Evolutionary conservation across 441 rosid genomes (phyloP), one percentile per base, ranked within the genome.

Genomic region (Aquilaria agallochum): DNA sequence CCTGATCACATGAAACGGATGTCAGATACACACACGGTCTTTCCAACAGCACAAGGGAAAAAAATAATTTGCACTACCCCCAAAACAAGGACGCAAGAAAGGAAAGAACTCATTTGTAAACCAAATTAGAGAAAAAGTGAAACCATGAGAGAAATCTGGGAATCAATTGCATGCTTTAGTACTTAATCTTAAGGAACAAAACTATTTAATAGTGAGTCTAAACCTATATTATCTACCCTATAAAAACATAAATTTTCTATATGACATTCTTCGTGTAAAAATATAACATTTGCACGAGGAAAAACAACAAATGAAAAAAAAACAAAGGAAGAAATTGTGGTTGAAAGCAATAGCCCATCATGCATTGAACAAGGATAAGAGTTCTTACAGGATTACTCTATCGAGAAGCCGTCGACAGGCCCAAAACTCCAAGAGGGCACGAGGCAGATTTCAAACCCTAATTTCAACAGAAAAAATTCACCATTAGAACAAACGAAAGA

Each of bases 381-480:
- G 45, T 54, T 74, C 88, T 79, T 61, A 81, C 86, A 50, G 54
- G 30, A 60, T 62, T 36, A 31, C 60, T 11, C 58, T 12, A 50
- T 48, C 60, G 67, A 56, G 66, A 63, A 46, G 64, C 58, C 56
- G 8, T 36, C 68, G 47, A 67, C 62, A 56, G 40, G 62, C 34
- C 53, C 62, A 55, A 45, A 67, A 15, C 58, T 66, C 55, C 53
- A 10, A 50, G 56, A 27, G 55, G 12, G 67, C 68, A 53, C 42
- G 65, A 63, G 55, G 40, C 47, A 55, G 44, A 55, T n/a, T 56
- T 12, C 65, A 76, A 81, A 77, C 85, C 92, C 90, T 83, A 80
- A 80, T 71, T 67, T 82, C 69, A 69, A 73, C 64, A 58, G 64
- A 73, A 46, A 79, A 75, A 74, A 74, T 69, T 74, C 73, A 67